phyloP scores from a whole-genome alignment of 768 basidiomycete species.

The Leccinum obscurum region DNA sequence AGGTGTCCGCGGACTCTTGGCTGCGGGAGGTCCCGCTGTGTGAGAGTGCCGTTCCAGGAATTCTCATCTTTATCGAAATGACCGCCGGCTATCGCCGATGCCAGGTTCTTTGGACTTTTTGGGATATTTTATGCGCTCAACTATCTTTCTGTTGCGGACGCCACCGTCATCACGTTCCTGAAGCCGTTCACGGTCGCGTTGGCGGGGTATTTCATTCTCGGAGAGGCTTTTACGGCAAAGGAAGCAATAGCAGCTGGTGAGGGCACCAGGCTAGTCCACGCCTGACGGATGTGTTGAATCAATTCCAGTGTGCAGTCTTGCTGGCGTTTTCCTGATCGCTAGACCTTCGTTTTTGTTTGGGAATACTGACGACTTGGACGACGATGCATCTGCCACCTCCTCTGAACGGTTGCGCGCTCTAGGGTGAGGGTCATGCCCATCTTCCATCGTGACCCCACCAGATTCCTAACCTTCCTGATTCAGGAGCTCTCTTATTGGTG shows the following conservation, averaged over 20 bases:
- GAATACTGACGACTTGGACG: slow-evolving; percentile 2
- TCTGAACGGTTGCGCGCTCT: slow-evolving; percentile 58
- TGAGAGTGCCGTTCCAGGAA: slow-evolving; percentile 43
- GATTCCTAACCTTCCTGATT: not conserved
- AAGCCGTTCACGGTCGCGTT: slow-evolving; percentile 65
- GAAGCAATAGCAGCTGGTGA: slow-evolving; percentile 57
- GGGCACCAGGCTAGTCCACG: slow-evolving; percentile 8
- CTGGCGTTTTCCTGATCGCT: slow-evolving; percentile 81
- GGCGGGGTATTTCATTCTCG: slow-evolving; percentile 59
- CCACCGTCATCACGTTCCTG: slow-evolving; percentile 76
- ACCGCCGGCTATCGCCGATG: not conserved
- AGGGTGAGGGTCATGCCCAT: slow-evolving; percentile 36
- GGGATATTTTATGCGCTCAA: slow-evolving; percentile 73
- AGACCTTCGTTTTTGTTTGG: slow-evolving; percentile 77
- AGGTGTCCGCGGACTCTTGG: slow-evolving; percentile 58
- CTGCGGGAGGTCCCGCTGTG: slow-evolving; percentile 62
- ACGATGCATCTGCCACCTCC: slow-evolving; percentile 12
- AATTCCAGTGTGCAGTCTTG: slow-evolving; percentile 56
- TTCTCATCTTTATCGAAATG: slow-evolving; percentile 44
- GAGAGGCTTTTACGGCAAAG: slow-evolving; percentile 54
- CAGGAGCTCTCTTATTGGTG: slow-evolving; percentile 61
- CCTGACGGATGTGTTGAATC: not conserved
- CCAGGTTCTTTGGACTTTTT: slow-evolving; percentile 71
- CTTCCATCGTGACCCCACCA: not conserved
- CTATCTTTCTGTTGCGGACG: slow-evolving; percentile 77